phyloP scores from a whole-genome alignment of 305 asterid species.

The Galium porrigens region DNA sequence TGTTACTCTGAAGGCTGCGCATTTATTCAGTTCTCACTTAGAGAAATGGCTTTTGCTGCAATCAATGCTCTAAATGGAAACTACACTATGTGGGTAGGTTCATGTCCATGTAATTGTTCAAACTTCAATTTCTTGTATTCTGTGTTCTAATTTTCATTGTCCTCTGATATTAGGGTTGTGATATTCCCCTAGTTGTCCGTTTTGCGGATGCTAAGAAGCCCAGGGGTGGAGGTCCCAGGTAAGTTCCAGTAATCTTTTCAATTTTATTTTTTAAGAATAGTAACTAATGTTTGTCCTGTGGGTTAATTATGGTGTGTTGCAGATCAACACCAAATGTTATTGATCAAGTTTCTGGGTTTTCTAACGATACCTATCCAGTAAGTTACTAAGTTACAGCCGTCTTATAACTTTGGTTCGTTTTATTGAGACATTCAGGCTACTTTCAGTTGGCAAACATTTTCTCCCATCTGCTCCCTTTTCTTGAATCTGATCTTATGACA shows the following conservation, averaged over 20 bases:
- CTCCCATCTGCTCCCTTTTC: neutral
- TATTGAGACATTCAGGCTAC: neutral
- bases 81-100: conserved; percentile 54
- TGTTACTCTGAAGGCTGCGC: conserved; percentile 58
- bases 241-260: neutral
- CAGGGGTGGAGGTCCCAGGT: conserved; percentile 60
- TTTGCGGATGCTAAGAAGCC: conserved; percentile 93
- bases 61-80: conserved; percentile 64
- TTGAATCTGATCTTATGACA: neutral
- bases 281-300: conserved; percentile 6
- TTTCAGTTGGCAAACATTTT: no score
- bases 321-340: conserved; percentile 34
- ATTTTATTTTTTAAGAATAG: neutral
- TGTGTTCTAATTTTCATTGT: conserved; percentile 10
- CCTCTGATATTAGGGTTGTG: conserved; percentile 53
- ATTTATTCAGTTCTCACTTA: conserved; percentile 51
- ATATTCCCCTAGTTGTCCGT: conserved; percentile 70
- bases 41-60: conserved; percentile 86
- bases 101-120: neutral
- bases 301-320: conserved; percentile 20
- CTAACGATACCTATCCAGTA: conserved; percentile 32
- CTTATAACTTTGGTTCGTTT: neutral
- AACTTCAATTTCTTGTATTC: neutral
- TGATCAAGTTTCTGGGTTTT: conserved; percentile 26
- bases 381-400: conserved; percentile 29